Evolutionary conservation across 2,329 filamentous ascomycete species (phyloP), one percentile per base, ranked within the genome.

Genomic region (Ceratocystis huliohia): DNA sequence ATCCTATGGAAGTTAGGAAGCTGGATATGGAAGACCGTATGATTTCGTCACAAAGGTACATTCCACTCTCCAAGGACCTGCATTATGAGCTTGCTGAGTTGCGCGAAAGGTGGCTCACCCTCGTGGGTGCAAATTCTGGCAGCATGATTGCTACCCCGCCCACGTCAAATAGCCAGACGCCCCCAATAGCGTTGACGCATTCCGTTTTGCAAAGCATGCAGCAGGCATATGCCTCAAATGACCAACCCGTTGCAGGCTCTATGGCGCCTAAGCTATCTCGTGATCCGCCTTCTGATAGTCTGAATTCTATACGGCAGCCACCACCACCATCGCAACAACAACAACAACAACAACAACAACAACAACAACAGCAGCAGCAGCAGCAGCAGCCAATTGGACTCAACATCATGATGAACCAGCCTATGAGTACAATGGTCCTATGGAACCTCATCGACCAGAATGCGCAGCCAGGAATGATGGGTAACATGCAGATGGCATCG

Each of bases 11-110:
- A 15, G 80, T 80, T 1, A 74, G 76, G 15, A 75, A 77, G 30
- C 73, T 84, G 1, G 82, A 84, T 68, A 72, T 76, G 20, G 76
- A 78, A 5, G 81, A 84, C 69, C 75, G 78, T 5, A 75, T 75
- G 68, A 77, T 76, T 15, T 71, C 76, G 1, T 74, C 76, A 0
- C 78, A 79, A 33, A 77, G 76, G n/a, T 81, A 84, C 64, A 77
- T 78, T 2, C 76, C 78, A 7, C 73, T 80, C 2, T 78, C 80
- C 0, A 65, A 68, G 53, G 79, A 77, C 1, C 73, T 79, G 22
- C 80, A 81, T 59, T 75, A 74, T 48, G 75, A 75, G 17, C 75
- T 81, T 69, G 79, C 80, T n/a, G 74, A 78, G 57, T 70, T 76
- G 4, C 73, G 77, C 20, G 77, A 81, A 10, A 77, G 76, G 41